Conservation (phyloP, 768 basidiomycete species). For the Kwoniella shandongensis region DNA sequence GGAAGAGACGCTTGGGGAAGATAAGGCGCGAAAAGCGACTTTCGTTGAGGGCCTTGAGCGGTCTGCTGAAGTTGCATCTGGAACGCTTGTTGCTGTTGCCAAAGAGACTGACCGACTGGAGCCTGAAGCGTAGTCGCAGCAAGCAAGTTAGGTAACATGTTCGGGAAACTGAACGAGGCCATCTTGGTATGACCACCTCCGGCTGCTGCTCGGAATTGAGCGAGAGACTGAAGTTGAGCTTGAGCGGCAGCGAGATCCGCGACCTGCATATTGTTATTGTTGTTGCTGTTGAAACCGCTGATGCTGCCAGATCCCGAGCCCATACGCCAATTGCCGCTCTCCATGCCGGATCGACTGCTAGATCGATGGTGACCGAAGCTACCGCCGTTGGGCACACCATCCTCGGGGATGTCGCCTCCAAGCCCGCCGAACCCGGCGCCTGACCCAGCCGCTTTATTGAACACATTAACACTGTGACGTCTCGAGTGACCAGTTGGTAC, state of each 20-base stretch:
- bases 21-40: slow-evolving; percentile 97
- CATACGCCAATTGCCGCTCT: slow-evolving; percentile 72
- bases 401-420: slow-evolving; percentile 43
- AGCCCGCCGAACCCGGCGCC: slow-evolving; percentile 78
- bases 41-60: slow-evolving; percentile 81
- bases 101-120: slow-evolving; percentile 68
- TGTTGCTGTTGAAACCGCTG: slow-evolving; percentile 1
- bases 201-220: slow-evolving; percentile 91
- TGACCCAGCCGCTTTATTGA: slow-evolving; percentile 43
- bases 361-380: slow-evolving; percentile 43
- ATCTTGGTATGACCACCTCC: slow-evolving; percentile 87
- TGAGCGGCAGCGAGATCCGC: slow-evolving; percentile 94
- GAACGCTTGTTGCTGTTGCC: slow-evolving; percentile 94
- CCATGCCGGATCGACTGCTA: slow-evolving; percentile 46
- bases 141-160: slow-evolving; percentile 97
- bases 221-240: slow-evolving; percentile 90
- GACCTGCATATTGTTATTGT: slow-evolving; percentile 22
- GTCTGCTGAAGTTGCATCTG: slow-evolving; percentile 89
- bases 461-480: slow-evolving; percentile 50
- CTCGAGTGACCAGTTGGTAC: slow-evolving; percentile 43
- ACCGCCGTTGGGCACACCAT: slow-evolving; percentile 25
- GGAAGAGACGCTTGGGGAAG: slow-evolving; percentile 96
- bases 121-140: slow-evolving; percentile 88
- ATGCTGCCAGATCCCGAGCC: slow-evolving; percentile 60
- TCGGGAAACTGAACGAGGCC: slow-evolving; percentile 96